A percentile compares a stretch with the other conserved stretches of the same genome.
phyloP scores from a whole-genome alignment of 2,329 filamentous ascomycete species.

The Catunica adiposa region DNA sequence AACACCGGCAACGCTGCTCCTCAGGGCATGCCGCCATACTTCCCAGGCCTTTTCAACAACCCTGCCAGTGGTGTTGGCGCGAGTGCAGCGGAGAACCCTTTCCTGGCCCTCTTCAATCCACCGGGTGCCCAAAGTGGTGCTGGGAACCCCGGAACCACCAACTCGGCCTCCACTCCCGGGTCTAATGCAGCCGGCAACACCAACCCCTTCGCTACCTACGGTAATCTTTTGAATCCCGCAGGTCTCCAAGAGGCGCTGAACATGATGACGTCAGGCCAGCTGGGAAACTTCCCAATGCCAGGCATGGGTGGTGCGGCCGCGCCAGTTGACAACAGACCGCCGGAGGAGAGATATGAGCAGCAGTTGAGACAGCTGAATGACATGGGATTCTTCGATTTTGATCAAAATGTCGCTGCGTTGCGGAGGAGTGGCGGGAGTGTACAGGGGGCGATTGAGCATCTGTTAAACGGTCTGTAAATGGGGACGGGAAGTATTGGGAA shows the following conservation, averaged over 20 bases:
- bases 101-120: slow-evolving; percentile 18
- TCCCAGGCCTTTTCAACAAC: background rate
- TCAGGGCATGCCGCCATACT: slow-evolving; percentile 12
- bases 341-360: slow-evolving; percentile 81
- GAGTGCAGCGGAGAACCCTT: slow-evolving; percentile 25
- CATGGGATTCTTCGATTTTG: slow-evolving; percentile 98
- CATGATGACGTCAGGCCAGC: background rate
- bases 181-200: slow-evolving; percentile 5
- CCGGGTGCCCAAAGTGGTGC: slow-evolving; percentile 15
- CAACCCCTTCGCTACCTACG: slow-evolving; percentile 8
- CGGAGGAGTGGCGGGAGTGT: slow-evolving; percentile 83
- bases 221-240: slow-evolving; percentile 7
- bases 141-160: background rate
- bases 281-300: slow-evolving; percentile 2
- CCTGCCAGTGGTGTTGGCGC: slow-evolving; percentile 15
- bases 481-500: background rate
- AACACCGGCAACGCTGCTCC: slow-evolving; percentile 18
- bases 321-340: slow-evolving; percentile 57
- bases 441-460: slow-evolving; percentile 71
- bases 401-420: slow-evolving; percentile 76
- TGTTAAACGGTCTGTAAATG: slow-evolving; percentile 29
- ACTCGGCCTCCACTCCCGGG: slow-evolving; percentile 1
- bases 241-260: slow-evolving; percentile 9
- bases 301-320: slow-evolving; percentile 16
- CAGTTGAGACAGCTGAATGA: slow-evolving; percentile 90